A percentile compares a stretch with the other conserved stretches of the same genome.
These are phyloP conservation scores for Aspergillus luchuensis DNA, from an alignment of 2,329 filamentous ascomycete genomes.

Conservation along the genomic window DNA sequence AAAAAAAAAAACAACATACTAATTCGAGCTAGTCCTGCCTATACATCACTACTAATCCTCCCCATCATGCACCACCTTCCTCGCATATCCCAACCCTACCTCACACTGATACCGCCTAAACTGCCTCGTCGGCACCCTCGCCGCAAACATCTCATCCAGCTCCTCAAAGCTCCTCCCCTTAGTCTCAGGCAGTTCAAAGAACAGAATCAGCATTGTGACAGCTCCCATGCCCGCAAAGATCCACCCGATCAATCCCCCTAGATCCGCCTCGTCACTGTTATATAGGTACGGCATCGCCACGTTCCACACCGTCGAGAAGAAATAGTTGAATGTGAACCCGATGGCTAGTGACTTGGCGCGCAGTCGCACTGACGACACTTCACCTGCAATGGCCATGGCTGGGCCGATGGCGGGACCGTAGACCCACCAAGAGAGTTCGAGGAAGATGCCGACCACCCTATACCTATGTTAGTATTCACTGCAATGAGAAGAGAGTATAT, in stretches of 20 bases:
- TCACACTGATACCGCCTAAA: constrained; percentile 9
- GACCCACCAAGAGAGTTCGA: constrained; percentile 7
- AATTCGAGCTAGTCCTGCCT: too few relatives aligned
- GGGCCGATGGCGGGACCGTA: constrained; percentile 10
- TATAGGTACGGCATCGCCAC: constrained; percentile 14
- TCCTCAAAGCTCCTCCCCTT: constrained; percentile 19
- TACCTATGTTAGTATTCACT: not conserved
- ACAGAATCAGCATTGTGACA: not conserved
- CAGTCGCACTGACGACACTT: constrained; percentile 3
- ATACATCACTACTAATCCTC: not conserved
- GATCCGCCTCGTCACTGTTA: constrained; percentile 9
- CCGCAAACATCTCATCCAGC: constrained; percentile 20
- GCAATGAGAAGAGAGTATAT: too few relatives aligned
- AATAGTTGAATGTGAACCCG: constrained; percentile 6
- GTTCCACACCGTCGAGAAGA: constrained; percentile 9
- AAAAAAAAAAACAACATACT: too few relatives aligned
- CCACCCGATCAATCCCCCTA: constrained; percentile 13
- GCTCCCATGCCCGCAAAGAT: constrained; percentile 3
- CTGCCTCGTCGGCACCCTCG: constrained; percentile 9
- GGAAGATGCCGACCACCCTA: constrained; percentile 7
- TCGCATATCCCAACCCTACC: not conserved
- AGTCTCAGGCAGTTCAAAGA: constrained; percentile 9
- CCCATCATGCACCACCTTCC: not conserved
- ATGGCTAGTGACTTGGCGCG: constrained; percentile 8
- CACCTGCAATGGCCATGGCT: constrained; percentile 6